These are phyloP conservation scores for Uncinocarpus reesii DNA, from an alignment of 2,329 filamentous ascomycete species.

Conservation along the genomic window DNA sequence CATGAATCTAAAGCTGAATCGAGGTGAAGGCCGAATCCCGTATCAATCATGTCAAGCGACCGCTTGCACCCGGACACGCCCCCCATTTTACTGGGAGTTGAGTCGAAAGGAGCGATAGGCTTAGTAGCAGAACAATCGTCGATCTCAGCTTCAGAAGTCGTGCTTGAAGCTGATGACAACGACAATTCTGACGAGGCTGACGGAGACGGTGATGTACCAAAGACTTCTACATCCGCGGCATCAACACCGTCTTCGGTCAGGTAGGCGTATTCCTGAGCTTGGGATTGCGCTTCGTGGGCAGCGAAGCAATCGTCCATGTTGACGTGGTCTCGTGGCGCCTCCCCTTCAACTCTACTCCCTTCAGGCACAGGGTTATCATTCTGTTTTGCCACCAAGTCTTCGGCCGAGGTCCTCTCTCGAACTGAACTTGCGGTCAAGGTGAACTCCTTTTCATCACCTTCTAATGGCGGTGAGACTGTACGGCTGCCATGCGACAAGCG, in stretches of 20 bases:
- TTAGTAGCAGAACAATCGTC: conserved; percentile 8
- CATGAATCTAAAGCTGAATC: conserved; percentile 43
- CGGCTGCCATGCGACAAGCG: conserved; percentile 54
- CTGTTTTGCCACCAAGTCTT: conserved; percentile 17
- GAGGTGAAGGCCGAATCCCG: conserved; percentile 31
- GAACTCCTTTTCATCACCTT: conserved; percentile 52
- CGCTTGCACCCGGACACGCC: conserved; percentile 1
- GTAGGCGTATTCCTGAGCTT: conserved; percentile 18
- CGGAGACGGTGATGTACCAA: conserved; percentile 35
- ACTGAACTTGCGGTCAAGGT: conserved; percentile 87
- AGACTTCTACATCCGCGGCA: conserved; percentile 19
- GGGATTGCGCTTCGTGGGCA: conserved; percentile 12
- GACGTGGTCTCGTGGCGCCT: conserved; percentile 16
- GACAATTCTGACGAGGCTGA: conserved; percentile 34
- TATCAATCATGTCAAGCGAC: conserved; percentile 31
- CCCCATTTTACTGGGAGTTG: not conserved
- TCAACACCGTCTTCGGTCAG: conserved; percentile 19
- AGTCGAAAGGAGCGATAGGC: conserved; percentile 1
- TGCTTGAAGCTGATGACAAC: conserved; percentile 35
- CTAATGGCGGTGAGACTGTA: conserved; percentile 18
- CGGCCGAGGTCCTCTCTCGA: conserved; percentile 45
- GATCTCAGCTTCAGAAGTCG: conserved; percentile 25
- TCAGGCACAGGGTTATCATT: not conserved
- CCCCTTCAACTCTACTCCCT: not conserved
- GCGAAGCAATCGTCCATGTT: conserved; percentile 21